phyloP scores from a whole-genome alignment of 176 grass and related monocot genomes.

The Triticum dicoccoides region DNA sequence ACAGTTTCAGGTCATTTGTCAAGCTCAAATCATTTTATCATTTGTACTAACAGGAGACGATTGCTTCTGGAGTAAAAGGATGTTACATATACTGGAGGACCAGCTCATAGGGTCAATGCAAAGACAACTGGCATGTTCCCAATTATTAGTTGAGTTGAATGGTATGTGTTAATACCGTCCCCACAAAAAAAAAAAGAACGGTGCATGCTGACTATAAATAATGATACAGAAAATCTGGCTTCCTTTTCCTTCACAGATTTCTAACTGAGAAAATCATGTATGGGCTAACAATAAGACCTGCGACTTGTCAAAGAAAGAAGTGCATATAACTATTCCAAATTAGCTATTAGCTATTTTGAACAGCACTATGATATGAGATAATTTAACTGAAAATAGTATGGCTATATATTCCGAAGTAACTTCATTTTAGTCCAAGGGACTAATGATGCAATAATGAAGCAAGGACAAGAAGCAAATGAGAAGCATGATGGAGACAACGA shows the following conservation, averaged over 20 bases:
- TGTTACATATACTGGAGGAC: neutral
- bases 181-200: neutral
- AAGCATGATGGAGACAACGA: neutral
- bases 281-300: neutral
- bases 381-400: neutral
- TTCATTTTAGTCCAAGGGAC: neutral
- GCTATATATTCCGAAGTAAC: neutral
- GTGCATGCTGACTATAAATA: conserved; percentile 17
- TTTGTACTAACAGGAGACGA: neutral
- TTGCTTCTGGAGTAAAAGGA: neutral
- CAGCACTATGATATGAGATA: conserved; percentile 7
- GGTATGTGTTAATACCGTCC: neutral
- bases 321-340: neutral
- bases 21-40: neutral
- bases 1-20: neutral
- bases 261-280: conserved; percentile 6
- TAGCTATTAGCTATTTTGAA: neutral
- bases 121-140: neutral
- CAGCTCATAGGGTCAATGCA: neutral
- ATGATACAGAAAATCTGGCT: neutral
- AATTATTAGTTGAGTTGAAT: conserved; percentile 7
- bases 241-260: neutral
- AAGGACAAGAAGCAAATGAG: neutral
- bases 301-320: neutral
- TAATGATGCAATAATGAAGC: neutral